Base-by-base conservation (phyloP, 192 early-diverging fungal genomes). In the Pilaira anomala region DNA sequence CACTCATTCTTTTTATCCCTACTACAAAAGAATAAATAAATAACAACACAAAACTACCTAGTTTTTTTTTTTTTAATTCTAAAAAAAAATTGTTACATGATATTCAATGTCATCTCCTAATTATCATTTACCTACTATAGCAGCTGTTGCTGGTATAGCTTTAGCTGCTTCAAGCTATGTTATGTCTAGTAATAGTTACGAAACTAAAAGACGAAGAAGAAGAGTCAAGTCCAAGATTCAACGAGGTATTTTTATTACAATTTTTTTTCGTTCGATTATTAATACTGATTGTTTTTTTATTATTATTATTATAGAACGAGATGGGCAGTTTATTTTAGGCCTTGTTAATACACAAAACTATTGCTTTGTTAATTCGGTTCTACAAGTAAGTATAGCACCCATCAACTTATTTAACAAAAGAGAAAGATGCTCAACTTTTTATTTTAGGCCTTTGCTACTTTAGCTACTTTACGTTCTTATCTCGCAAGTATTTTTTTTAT, bases 321-420 rank as follows among this genome's bases (percentile, higher is more conserved):
- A 75, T 50, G 73, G 54, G 7, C 54, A 53, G 16, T 75, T 59
- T 25, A 58, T 90, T 45, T 74, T 80, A 57, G 94, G 94, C 1
- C 80, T 96, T 29, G 74, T 86, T 53, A 96, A 96, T 60, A 83
- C 87, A 26, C 93, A 93, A 46, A 96, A 96, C 69, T 92, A 91
- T 48, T 96, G 94, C 77, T 96, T 96, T 65, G 80, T 94, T 73
- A 96, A 96, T 80, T 87, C 87, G 21, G 88, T 93, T 3, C 61
- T 96, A 36, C 94, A 96, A 81, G 93, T 81, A 76, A 56, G 11
- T 13, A 54, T 40, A 46, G 11, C 16, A 29, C 19, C 16, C 1
- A n/a, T 45, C 18, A 29, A 48, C 1, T 33, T 25, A 6, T 42
- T 13, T 46, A 22, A 30, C 44, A 46, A 52, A 12, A 28, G n/a